Evolutionary conservation across 2,329 filamentous ascomycete species (phyloP).

Genomic region (Colletotrichum agaves): DNA sequence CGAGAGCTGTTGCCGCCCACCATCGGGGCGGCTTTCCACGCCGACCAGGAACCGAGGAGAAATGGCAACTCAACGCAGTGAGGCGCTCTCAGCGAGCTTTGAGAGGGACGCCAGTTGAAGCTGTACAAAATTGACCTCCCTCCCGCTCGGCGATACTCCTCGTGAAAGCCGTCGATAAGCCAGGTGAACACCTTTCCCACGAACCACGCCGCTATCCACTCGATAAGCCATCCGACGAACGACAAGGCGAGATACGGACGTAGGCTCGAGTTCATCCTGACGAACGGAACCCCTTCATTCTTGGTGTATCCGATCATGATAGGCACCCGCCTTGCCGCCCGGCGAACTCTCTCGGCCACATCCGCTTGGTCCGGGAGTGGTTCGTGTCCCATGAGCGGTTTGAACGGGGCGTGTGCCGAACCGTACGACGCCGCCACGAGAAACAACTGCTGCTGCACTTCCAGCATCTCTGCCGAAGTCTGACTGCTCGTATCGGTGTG

Average conservation of each 20-base stretch:
- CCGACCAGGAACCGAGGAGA: conserved; percentile 32
- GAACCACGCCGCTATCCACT: conserved; percentile 23
- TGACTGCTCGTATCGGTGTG: neutral
- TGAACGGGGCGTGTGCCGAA: conserved; percentile 20
- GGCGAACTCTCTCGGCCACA: neutral
- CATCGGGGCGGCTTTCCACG: conserved; percentile 40
- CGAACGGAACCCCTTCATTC: conserved; percentile 12
- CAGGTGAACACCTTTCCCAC: conserved; percentile 6
- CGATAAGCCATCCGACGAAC: conserved; percentile 3
- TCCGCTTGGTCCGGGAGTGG: conserved; percentile 21
- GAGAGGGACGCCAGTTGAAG: conserved; percentile 25
- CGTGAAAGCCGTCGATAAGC: neutral
- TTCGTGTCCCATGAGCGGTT: conserved; percentile 20
- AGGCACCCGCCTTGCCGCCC: neutral
- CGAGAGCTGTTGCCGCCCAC: conserved; percentile 16
- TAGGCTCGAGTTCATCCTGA: neutral
- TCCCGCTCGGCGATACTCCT: neutral
- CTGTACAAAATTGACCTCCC: conserved; percentile 16
- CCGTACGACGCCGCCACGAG: conserved; percentile 12
- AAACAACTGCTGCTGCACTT: conserved; percentile 24
- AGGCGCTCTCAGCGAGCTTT: conserved; percentile 25
- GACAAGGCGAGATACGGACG: neutral
- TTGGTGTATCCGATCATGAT: conserved; percentile 21
- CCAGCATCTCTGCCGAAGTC: conserved; percentile 9
- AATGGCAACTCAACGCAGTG: conserved; percentile 39